phyloP scores from a whole-genome alignment of 2,329 filamentous ascomycete genomes.

The Ophiostoma montium region DNA sequence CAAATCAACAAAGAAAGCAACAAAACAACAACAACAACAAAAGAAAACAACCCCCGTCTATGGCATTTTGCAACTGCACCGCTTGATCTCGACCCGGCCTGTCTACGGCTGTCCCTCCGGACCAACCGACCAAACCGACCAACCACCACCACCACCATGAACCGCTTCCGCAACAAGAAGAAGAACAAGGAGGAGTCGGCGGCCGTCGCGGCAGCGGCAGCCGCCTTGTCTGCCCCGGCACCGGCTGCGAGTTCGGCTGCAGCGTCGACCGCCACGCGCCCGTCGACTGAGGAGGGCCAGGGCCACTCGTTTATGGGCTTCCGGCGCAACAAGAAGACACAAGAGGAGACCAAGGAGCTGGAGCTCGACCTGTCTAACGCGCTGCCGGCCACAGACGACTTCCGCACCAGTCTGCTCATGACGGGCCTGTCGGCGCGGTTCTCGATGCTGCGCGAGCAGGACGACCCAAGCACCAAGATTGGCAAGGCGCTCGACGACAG shows the following conservation, averaged over 20 bases:
- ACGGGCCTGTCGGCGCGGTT: conserved; percentile 87
- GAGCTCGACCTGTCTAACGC: conserved; percentile 55
- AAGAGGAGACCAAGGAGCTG: conserved; percentile 44
- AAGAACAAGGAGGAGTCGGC: conserved; percentile 51
- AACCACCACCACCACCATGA: conserved; percentile 38
- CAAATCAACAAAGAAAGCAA: no score
- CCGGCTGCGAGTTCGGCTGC: no score
- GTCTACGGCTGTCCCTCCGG: no score
- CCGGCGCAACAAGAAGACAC: conserved; percentile 38
- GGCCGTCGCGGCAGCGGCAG: conserved; percentile 10
- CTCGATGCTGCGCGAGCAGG: conserved; percentile 91
- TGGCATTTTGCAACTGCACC: no score
- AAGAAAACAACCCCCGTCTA: no score
- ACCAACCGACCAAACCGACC: background rate
- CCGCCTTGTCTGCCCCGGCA: background rate
- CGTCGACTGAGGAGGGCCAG: conserved; percentile 42
- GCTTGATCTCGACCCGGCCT: no score
- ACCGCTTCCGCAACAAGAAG: conserved; percentile 63
- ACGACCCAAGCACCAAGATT: conserved; percentile 75
- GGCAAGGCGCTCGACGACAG: conserved; percentile 95
- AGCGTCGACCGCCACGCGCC: conserved; percentile 16
- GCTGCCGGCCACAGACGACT: conserved; percentile 74
- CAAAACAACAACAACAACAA: no score
- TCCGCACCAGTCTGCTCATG: conserved; percentile 92
- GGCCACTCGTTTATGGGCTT: conserved; percentile 36